Percentiles rank a stretch among this genome's conserved stretches.
These are phyloP conservation scores for Nissolia schottii DNA, from an alignment of 306 rosid genomes.

Conservation along the genomic window DNA sequence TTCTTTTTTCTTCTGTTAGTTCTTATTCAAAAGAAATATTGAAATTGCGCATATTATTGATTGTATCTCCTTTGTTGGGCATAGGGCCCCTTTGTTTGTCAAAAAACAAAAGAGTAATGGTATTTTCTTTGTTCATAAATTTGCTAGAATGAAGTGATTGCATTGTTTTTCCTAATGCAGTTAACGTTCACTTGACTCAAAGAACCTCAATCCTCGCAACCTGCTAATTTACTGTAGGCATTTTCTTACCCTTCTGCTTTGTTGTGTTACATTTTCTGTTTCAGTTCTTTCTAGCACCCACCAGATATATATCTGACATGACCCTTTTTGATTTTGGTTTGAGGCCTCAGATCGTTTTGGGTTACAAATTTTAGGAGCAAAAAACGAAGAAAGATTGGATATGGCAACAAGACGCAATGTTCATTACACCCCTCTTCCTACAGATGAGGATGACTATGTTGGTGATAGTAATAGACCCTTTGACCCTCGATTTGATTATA, in stretches of 20 bases:
- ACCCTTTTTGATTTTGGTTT: not conserved
- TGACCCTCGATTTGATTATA: slow-evolving; percentile 90
- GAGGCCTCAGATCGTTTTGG: not conserved
- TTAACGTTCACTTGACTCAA: not conserved
- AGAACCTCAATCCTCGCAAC: slow-evolving; percentile 1
- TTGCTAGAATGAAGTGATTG: not conserved
- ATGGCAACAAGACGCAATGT: slow-evolving; percentile 75
- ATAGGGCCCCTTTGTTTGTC: not conserved
- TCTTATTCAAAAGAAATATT: no score
- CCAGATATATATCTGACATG: not conserved
- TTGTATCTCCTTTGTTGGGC: not conserved
- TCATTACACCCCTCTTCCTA: slow-evolving; percentile 52
- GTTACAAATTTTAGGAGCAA: not conserved
- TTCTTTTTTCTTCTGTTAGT: no score
- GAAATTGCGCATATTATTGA: not conserved
- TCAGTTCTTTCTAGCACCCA: not conserved
- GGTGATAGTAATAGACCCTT: slow-evolving; percentile 32
- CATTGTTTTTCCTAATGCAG: not conserved
- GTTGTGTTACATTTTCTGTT: slow-evolving; percentile 3
- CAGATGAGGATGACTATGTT: slow-evolving; percentile 50
- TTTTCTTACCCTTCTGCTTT: slow-evolving; percentile 3
- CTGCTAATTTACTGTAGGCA: slow-evolving; percentile 13
- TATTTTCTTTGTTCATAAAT: not conserved
- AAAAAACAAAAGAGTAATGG: not conserved
- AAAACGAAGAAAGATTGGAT: slow-evolving; percentile 2